Evolutionary conservation across 2,329 filamentous ascomycete genomes (phyloP).

Genomic region (Apiospora koreana): DNA sequence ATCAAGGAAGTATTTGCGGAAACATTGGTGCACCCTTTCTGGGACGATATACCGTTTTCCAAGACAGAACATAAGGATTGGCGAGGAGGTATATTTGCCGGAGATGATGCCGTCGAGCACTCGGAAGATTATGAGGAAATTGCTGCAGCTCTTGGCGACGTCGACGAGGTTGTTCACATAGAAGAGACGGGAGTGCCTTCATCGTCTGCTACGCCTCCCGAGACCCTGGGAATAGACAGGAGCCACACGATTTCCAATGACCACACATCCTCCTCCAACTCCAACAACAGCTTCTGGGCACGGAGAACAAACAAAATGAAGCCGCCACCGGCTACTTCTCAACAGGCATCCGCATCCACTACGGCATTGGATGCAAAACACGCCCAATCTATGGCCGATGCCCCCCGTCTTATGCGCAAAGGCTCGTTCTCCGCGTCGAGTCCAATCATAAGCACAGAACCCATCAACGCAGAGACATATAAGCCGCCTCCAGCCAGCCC

Average conservation of each 20-base stretch:
- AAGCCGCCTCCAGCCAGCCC: slow-evolving; percentile 57
- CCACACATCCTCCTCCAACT: slow-evolving; percentile 30
- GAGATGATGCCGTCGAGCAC: slow-evolving; percentile 49
- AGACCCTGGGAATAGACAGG: slow-evolving; percentile 55
- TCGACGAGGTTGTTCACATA: slow-evolving; percentile 46
- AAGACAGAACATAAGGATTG: slow-evolving; percentile 76
- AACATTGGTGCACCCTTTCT: slow-evolving; percentile 88
- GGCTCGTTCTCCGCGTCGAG: slow-evolving; percentile 65
- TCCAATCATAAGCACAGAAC: slow-evolving; percentile 68
- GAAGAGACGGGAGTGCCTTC: slow-evolving; percentile 41
- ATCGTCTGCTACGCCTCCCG: slow-evolving; percentile 30
- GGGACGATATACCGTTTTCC: slow-evolving; percentile 94
- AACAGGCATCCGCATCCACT: slow-evolving; percentile 42
- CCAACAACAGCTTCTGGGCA: slow-evolving; percentile 50
- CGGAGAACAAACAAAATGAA: slow-evolving; percentile 46
- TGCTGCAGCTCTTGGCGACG: slow-evolving; percentile 46
- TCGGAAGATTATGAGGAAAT: slow-evolving; percentile 38
- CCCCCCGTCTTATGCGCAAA: slow-evolving; percentile 59
- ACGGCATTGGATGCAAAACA: slow-evolving; percentile 50
- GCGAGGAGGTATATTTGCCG: slow-evolving; percentile 80
- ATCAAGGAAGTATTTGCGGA: slow-evolving; percentile 94
- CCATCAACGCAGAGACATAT: slow-evolving; percentile 65
- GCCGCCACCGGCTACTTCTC: slow-evolving; percentile 31
- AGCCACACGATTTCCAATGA: slow-evolving; percentile 53
- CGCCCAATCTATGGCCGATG: slow-evolving; percentile 38